Base-by-base conservation (phyloP, 2,329 filamentous ascomycete genomes). In the Bipolaris zeicola region DNA sequence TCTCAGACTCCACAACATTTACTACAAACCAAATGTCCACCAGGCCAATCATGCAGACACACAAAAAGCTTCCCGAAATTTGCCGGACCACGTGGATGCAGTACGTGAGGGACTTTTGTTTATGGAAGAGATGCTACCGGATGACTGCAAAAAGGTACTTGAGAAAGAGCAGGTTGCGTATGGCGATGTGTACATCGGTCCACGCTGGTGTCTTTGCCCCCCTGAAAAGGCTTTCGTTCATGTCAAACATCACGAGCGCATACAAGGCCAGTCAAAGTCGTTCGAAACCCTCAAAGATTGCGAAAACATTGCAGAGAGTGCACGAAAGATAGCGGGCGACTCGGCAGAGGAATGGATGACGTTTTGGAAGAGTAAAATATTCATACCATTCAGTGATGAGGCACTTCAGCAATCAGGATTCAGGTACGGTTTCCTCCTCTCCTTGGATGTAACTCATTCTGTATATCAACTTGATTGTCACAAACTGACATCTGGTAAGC, bases 91-190 rank as follows among this genome's bases (percentile, higher is more conserved):
- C 16, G 50, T 57, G 18, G 44, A 57, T 11, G 50, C 38, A 46
- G 55, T 57, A 18, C 49, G 55, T n/a, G 55, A 57, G 14, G 22
- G n/a, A 24, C 45, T 57, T 26, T 50, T 57, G 39, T 20, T 24
- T 2, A 48, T 57, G 20, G 37, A 44, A 16, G 26, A 39, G 20
- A 52, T 28, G 26, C 14, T 57, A 34, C 55, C 50, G 18, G 7
- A 42, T 28, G 37, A 31, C 10, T 57, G 49, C 28, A 22, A 52
- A 26, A 24, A 10, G 4, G 4, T 31, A 13, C 28, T 57, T 3
- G 16, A 11, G 1, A 18, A 52, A 6, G 55, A 57, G 20, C 36
- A n/a, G 5, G 31, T 18, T 3, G 11, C 52, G 24, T 52, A 22
- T n/a, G 38, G 44, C 33, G 10, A 31, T 45, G 22, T 31, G 24